A percentile compares a stretch with the other conserved stretches of the same genome.
Conservation (phyloP, 306 rosid species). For the Malus fusca region DNA sequence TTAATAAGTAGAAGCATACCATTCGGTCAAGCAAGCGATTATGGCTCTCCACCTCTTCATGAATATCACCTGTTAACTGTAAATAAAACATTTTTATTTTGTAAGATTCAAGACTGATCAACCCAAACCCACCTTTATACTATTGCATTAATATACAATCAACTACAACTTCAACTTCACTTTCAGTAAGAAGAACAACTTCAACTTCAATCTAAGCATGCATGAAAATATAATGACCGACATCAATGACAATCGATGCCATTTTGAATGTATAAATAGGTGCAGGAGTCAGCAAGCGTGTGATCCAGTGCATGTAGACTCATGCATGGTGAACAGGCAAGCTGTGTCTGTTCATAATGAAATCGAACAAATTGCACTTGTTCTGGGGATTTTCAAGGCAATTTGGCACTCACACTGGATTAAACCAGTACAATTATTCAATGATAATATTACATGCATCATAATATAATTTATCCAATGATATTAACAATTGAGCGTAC, state of each 20-base stretch:
- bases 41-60: conserved; percentile 87
- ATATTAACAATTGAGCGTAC: neutral
- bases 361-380: conserved; percentile 4
- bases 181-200: neutral
- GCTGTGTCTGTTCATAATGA: neutral
- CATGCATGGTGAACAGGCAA: neutral
- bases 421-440: neutral
- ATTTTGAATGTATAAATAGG: neutral
- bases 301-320: neutral
- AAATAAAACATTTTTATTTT: neutral
- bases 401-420: neutral
- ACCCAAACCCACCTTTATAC: neutral
- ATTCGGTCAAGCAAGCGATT: conserved; percentile 70
- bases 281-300: neutral
- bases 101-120: conserved; percentile 6
- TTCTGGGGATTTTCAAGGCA: neutral
- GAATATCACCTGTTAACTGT: conserved; percentile 95
- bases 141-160: neutral
- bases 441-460: neutral
- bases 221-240: neutral
- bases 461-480: neutral
- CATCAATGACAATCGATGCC: neutral
- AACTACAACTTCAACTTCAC: neutral
- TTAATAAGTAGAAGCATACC: conserved; percentile 41
- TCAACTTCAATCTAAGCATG: neutral